Evolutionary conservation across 148 eudicot species (phyloP), one percentile per base, ranked within the genome.

Genomic region (Spergularia marina): DNA sequence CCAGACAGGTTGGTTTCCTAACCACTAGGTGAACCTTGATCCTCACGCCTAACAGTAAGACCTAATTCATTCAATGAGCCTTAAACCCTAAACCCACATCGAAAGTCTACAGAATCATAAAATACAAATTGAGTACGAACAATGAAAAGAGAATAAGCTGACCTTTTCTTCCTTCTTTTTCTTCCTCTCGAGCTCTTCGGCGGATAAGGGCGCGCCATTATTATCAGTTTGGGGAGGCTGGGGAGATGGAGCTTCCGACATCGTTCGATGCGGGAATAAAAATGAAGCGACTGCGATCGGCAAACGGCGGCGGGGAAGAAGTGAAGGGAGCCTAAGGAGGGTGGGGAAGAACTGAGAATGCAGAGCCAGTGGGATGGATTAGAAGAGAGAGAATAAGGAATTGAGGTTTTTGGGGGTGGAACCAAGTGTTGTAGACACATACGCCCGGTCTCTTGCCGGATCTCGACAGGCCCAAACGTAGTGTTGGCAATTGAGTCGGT

Each of bases 161-260:
- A 86, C 90, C 90, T 87, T 87, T 36, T 83, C 90, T 60, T 85
- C 88, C 72, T 87, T 87, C 79, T 85, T 87, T 34, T 85, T 85
- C 82, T 85, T 87, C 81, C 79, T 79, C 79, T 85, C 84, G 18
- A 77, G 79, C 4, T 83, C 88, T 59, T 87, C 86, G n/a, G 17
- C 21, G 7, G 85, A 49, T 49, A 68, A 73, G 5, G 71, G 23
- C 10, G 54, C 15, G 53, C 10, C 53, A 52, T 11, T 13, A 10
- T 47, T 10, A 47, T 47, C 51, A 52, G 15, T 10, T 52, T 52
- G 4, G 13, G 14, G 2, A 52, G 53, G 53, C 1, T 3, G 53
- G 12, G 53, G 53, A 11, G 53, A 49, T 49, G 53, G 12, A 49
- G 53, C 53, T 8, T 52, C 54, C 4, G 54, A 52, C 54, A 52